Percentiles rank a stretch among this genome's conserved stretches.
Evolutionary conservation across 164 flowering plant species (phyloP).

Genomic region (Kingdonia uniflora): DNA sequence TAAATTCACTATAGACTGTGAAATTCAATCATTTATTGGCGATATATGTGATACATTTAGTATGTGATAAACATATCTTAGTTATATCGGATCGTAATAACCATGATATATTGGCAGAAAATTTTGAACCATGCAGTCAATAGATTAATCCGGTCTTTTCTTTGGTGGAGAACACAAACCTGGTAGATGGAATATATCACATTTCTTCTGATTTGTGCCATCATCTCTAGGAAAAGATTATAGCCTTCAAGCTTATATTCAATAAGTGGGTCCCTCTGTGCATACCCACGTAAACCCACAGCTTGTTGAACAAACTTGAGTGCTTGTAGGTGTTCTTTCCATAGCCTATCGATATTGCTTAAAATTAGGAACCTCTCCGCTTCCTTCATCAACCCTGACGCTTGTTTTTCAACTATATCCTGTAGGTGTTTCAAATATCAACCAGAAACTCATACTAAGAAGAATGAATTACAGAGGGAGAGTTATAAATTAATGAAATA

Average conservation of each 20-base stretch:
- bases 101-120: no score
- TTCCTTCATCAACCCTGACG: slow-evolving; percentile 93
- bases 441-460: not conserved
- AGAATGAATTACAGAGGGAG: not conserved
- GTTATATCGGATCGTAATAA: no score
- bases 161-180: slow-evolving; percentile 33
- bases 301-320: slow-evolving; percentile 98
- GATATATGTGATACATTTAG: no score
- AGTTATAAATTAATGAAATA: slow-evolving; percentile 3
- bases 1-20: no score
- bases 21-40: no score
- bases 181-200: slow-evolving; percentile 94
- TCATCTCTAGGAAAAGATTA: slow-evolving; percentile 93
- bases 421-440: slow-evolving; percentile 13
- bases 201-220: slow-evolving; percentile 95
- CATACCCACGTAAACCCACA: slow-evolving; percentile 95
- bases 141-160: no score
- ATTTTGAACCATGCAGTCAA: no score
- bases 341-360: slow-evolving; percentile 90
- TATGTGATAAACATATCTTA: no score
- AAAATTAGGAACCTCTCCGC: slow-evolving; percentile 86
- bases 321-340: slow-evolving; percentile 99
- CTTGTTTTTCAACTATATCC: slow-evolving; percentile 85
- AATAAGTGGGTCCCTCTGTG: slow-evolving; percentile 95
- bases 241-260: slow-evolving; percentile 98